These are phyloP conservation scores for Cucurbita pepo DNA, from an alignment of 306 rosid genomes.

Conservation along the genomic window DNA sequence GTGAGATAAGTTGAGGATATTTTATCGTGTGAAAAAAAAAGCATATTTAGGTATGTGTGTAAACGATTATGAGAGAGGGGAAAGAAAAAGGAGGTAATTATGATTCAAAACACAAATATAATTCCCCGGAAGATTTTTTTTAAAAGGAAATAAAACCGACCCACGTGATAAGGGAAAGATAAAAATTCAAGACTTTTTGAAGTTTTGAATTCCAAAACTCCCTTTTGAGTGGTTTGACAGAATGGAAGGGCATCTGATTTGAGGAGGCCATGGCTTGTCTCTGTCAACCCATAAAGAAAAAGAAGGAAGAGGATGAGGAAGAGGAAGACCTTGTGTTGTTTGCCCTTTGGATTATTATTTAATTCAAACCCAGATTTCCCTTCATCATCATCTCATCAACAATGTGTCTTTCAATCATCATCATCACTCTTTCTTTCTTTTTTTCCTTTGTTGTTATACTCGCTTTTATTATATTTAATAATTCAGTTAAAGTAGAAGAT, in stretches of 20 bases:
- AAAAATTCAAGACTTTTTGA: background rate
- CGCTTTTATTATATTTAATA: no score
- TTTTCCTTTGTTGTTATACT: no score
- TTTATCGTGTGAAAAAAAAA: no score
- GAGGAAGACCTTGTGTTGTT: background rate
- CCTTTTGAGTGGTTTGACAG: background rate
- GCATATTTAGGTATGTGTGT: background rate
- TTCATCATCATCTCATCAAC: background rate
- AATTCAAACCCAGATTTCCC: background rate
- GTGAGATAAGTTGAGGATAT: no score
- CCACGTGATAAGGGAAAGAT: background rate
- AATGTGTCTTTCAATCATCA: no score
- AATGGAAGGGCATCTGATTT: background rate
- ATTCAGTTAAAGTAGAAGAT: no score
- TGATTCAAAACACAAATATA: background rate
- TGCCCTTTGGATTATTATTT: background rate
- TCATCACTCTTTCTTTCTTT: no score
- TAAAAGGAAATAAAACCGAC: background rate
- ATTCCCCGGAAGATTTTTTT: background rate
- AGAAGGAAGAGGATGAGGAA: background rate
- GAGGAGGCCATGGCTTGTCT: background rate
- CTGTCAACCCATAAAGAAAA: background rate
- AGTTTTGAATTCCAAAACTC: background rate
- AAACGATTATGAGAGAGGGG: background rate
- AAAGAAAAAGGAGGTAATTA: background rate